Evolutionary conservation across 2,329 filamentous ascomycete genomes (phyloP), one percentile per base, ranked within the genome.

Genomic region (Penicillium sp.): DNA sequence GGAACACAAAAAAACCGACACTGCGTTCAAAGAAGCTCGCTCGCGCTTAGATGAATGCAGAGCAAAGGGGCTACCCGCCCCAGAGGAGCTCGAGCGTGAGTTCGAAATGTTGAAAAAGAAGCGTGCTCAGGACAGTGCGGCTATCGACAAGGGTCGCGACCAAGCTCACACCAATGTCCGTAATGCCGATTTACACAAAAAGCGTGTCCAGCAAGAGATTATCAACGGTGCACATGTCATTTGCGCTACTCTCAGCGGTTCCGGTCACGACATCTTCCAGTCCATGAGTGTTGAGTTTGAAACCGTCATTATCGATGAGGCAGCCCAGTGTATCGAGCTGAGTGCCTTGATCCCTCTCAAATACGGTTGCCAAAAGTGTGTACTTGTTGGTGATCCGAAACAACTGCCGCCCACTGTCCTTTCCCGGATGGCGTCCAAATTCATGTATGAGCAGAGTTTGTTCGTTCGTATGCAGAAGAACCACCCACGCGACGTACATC

Each of bases 401-500:
- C 95, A 99, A 75, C 79, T 99, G 64, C 95, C 95, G 5, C 95
- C 95, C 0, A 99, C 95, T 0, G 95, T 99, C 9, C 85, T 99
- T 55, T 98, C 95, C 2, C 91, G 95, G 71, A 93, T 93, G 66
- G 95, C 95, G 4, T 90, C 93, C 14, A 86, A 87, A 37, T 98
- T 93, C 74, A 92, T 95, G 63, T 99, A 98, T 76, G 93, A 98
- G 70, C 95, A 99, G 78, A 96, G 91, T 82, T 80, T 99, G 76
- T 99, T 99, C 78, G 95, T 98, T 53, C 90, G 95, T 33, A 99
- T 99, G 93, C 95, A 98, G 72, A 87, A 88, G 68, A 97, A 97
- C 62, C 88, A 93, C 67, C 90, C 91, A 1, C 81, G 90, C 31
- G 89, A 96, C 63, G 87, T 99, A 16, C 93, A 99, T 78, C 82